These are phyloP conservation scores for Petunia secreta DNA, from an alignment of 257 asterid species.

Conservation along the genomic window DNA sequence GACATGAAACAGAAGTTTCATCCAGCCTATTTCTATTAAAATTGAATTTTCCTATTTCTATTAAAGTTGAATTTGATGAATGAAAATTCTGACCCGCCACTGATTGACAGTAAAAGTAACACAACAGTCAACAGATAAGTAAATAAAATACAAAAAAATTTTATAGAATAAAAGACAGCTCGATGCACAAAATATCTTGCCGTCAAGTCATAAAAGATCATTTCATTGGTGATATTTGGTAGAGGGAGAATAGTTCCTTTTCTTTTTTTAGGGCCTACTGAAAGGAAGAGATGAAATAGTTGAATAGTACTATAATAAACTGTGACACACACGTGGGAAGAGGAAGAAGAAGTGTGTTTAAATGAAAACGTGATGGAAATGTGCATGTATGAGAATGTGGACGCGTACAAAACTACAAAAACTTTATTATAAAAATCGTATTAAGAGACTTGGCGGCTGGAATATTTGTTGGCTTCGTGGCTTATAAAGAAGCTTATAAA, in stretches of 20 bases:
- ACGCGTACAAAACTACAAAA: conserved; percentile 7
- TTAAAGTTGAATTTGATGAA: too few species aligned
- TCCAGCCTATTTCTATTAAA: too few species aligned
- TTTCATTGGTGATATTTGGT: neutral
- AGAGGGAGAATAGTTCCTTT: neutral
- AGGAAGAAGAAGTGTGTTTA: conserved; percentile 23
- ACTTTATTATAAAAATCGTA: neutral
- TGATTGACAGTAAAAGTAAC: too few species aligned
- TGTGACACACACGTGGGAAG: neutral
- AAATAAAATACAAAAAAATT: too few species aligned
- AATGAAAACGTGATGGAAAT: conserved; percentile 48
- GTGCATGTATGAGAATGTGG: neutral
- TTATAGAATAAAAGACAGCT: too few species aligned
- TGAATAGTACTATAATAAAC: neutral
- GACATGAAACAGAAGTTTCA: too few species aligned
- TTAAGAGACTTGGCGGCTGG: conserved; percentile 50
- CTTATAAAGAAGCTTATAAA: conserved; percentile 49
- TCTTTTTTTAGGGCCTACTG: neutral
- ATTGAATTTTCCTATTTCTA: too few species aligned
- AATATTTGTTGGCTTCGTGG: conserved; percentile 49
- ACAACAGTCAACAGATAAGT: too few species aligned
- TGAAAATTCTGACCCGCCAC: too few species aligned
- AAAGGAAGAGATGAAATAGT: neutral
- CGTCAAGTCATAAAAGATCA: too few species aligned
- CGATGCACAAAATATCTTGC: too few species aligned